Conservation (phyloP, 208 protist species). For the Trypanosomatidae sp. region DNA sequence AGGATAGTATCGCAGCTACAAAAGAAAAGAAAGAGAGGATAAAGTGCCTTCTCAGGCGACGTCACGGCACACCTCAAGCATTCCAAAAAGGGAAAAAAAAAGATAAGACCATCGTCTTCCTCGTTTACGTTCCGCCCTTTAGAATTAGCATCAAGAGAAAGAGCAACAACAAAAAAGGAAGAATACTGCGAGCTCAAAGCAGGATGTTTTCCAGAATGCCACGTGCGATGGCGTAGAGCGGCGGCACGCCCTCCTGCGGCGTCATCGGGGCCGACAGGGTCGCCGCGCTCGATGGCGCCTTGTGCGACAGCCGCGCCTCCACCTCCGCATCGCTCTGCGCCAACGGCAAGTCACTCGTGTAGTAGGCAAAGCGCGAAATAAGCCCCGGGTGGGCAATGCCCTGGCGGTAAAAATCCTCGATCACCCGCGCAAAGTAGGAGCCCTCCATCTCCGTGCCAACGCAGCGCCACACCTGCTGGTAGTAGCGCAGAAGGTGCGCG, state of each 20-base stretch:
- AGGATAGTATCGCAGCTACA: too few relatives aligned
- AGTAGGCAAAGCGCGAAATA: slow-evolving; percentile 84
- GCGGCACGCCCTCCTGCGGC: slow-evolving; percentile 74
- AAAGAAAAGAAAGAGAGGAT: too few relatives aligned
- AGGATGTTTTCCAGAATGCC: slow-evolving; percentile 75
- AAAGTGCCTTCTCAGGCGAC: too few relatives aligned
- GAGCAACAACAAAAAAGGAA: too few relatives aligned
- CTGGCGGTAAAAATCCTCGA: slow-evolving; percentile 80
- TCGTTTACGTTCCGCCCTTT: too few relatives aligned
- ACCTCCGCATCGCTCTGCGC: slow-evolving; percentile 49
- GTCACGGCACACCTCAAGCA: too few relatives aligned
- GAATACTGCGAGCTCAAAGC: too few relatives aligned
- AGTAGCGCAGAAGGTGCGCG: slow-evolving; percentile 74
- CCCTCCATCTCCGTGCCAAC: slow-evolving; percentile 91
- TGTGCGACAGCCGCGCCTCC: slow-evolving; percentile 31
- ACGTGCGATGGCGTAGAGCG: slow-evolving; percentile 85
- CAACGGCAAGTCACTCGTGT: slow-evolving; percentile 86
- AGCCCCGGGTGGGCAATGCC: slow-evolving; percentile 67
- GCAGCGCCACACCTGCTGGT: slow-evolving; percentile 82
- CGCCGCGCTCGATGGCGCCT: background rate
- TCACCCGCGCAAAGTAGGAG: slow-evolving; percentile 85
- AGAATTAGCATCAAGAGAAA: too few relatives aligned
- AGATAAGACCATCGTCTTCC: too few relatives aligned
- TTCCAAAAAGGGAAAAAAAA: too few relatives aligned
- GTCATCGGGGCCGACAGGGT: slow-evolving; percentile 81